Evolutionary conservation across 345 rosid species (phyloP), one percentile per base, ranked within the genome.

Genomic region (Rhizophora mangle): DNA sequence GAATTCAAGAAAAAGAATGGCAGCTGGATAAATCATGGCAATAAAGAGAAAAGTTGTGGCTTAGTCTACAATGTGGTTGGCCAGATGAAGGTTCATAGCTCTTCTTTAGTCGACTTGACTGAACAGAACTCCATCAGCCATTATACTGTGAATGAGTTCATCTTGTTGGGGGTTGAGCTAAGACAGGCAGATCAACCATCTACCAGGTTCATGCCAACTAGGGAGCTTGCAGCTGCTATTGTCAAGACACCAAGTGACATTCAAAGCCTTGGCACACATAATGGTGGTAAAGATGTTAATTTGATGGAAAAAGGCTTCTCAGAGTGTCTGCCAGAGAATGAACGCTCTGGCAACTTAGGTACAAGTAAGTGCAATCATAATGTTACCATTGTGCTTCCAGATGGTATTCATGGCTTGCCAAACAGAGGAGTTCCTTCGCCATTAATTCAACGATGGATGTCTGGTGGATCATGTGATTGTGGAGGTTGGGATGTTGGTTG

Each of bases 401-500:
- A 86, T n/a, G 98, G 89, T 58, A 60, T 77, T 27, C 98, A 93
- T 79, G 79, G 96, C 70, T 64, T 91, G 68, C 94, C 95, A 34
- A 78, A 71, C 75, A 79, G 84, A 69, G 80, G 89, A 56, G 75
- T 61, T 19, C 98, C 94, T 74, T 78, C 91, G 5, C 82, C 93
- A 34, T 71, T 93, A 83, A 77, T 91, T 72, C 79, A 88, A 7
- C 72, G 97, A 55, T 93, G 96, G 96, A 87, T 60, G 70, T 74
- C 86, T 5, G 89, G 93, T 72, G 97, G 96, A 72, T 65, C 79
- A 22, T 94, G 98, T 34, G 97, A 94, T 70, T 94, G 97, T 60
- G 98, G 98, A 60, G 98, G 98, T 26, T 94, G 98, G 98, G 98
- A 94, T 81, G 81, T 89, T 20, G 98, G 97, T 64, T 94, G 98